phyloP scores from a whole-genome alignment of 2,329 filamentous ascomycete genomes.

The Pseudogymnoascus sp. region DNA sequence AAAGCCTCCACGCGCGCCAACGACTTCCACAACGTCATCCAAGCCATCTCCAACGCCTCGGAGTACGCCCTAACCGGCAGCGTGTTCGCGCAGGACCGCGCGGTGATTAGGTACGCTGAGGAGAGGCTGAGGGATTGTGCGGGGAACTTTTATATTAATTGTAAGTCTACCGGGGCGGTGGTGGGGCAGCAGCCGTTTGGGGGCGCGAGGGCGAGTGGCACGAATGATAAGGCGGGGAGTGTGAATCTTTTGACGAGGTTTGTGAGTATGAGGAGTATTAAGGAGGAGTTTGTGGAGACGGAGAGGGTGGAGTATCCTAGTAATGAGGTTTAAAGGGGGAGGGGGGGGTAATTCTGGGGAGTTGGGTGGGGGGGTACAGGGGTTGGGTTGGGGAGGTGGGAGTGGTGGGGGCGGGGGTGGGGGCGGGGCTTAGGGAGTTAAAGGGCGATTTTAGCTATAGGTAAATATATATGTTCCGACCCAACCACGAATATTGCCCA shows the following conservation, averaged over 20 bases:
- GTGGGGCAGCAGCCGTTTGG: slow-evolving; percentile 68
- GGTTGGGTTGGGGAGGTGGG: not conserved
- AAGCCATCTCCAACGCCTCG: slow-evolving; percentile 60
- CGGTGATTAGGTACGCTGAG: slow-evolving; percentile 59
- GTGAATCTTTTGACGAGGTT: slow-evolving; percentile 56
- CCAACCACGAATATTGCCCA: no score
- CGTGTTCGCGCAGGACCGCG: slow-evolving; percentile 64
- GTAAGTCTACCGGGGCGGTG: slow-evolving; percentile 68
- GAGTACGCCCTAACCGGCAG: slow-evolving; percentile 74
- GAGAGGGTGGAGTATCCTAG: slow-evolving; percentile 61
- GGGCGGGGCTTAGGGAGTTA: no score
- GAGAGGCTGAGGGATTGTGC: slow-evolving; percentile 63
- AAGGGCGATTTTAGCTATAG: not conserved
- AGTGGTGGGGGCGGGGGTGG: not conserved
- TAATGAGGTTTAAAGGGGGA: slow-evolving; percentile 43
- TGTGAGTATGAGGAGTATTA: slow-evolving; percentile 58
- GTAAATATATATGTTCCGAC: no score
- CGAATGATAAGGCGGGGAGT: slow-evolving; percentile 67
- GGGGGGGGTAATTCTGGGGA: not conserved
- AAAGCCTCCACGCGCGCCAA: slow-evolving; percentile 36
- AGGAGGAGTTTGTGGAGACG: slow-evolving; percentile 65
- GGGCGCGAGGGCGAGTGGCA: slow-evolving; percentile 58
- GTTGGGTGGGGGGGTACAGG: not conserved
- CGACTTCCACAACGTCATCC: slow-evolving; percentile 52
- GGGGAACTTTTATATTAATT: slow-evolving; percentile 82